Conservation (phyloP, 2,329 filamentous ascomycete genomes). For the Oidium heveae region DNA sequence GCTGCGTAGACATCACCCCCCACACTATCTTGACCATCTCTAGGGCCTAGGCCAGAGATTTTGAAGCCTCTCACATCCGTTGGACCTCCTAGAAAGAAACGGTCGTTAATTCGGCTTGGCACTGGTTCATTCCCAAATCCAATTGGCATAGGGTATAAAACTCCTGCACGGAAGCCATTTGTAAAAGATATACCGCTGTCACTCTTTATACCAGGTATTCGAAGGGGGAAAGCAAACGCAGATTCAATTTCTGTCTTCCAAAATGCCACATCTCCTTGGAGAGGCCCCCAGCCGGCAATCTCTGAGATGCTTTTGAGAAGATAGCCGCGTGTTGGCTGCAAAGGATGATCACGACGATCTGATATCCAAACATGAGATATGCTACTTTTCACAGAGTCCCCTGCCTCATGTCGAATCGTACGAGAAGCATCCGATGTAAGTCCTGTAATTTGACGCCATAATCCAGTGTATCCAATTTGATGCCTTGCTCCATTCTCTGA, state of each 20-base stretch:
- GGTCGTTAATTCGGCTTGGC: slow-evolving; percentile 69
- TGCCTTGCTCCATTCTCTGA: slow-evolving; percentile 40
- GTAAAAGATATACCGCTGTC: slow-evolving; percentile 62
- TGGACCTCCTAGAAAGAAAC: slow-evolving; percentile 82
- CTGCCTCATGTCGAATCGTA: slow-evolving; percentile 60
- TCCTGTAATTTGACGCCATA: slow-evolving; percentile 75
- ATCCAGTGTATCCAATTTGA: slow-evolving; percentile 52
- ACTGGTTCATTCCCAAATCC: slow-evolving; percentile 27
- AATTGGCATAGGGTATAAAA: slow-evolving; percentile 59
- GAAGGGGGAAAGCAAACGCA: slow-evolving; percentile 48
- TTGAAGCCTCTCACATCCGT: slow-evolving; percentile 90
- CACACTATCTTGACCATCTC: slow-evolving; percentile 62
- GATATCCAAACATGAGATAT: slow-evolving; percentile 57
- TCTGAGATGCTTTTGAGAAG: slow-evolving; percentile 56
- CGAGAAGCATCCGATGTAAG: slow-evolving; percentile 53
- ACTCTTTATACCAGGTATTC: slow-evolving; percentile 40
- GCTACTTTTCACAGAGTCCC: slow-evolving; percentile 74
- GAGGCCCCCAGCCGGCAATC: slow-evolving; percentile 61
- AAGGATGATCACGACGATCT: slow-evolving; percentile 61
- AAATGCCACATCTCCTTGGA: slow-evolving; percentile 81
- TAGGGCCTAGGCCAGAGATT: slow-evolving; percentile 66
- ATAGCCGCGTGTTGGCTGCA: slow-evolving; percentile 64
- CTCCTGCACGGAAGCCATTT: slow-evolving; percentile 53
- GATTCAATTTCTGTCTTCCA: slow-evolving; percentile 76
- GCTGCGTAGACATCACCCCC: slow-evolving; percentile 86